Conservation (phyloP, 225 moss, liverwort and hornwort genomes). For the Antitrichia curtipendula region DNA sequence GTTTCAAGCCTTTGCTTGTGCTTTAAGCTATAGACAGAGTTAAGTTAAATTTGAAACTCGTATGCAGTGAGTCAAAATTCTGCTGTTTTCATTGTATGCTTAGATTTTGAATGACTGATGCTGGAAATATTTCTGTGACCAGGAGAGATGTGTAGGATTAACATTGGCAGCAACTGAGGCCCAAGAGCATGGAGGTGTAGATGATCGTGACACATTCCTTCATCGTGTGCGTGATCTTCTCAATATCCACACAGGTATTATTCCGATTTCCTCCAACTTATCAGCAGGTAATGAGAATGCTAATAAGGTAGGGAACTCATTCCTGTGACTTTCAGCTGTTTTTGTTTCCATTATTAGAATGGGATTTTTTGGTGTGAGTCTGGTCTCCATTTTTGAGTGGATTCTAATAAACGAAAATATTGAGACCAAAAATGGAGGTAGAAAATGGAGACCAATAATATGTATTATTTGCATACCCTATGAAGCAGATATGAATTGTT, state of each 20-base stretch:
- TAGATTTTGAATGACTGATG: not conserved
- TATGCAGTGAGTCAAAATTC: not conserved
- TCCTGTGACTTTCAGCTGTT: not conserved
- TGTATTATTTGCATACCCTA: not conserved
- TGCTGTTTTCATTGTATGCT: not conserved
- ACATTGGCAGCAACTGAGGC: conserved; percentile 63
- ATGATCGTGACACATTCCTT: conserved; percentile 95
- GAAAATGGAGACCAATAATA: not conserved
- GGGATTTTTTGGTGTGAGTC: not conserved
- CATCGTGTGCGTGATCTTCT: conserved; percentile 93
- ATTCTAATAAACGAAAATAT: not conserved
- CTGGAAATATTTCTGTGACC: not conserved
- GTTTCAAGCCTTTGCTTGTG: not conserved
- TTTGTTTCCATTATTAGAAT: not conserved
- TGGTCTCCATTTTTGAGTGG: too few relatives aligned
- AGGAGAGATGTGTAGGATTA: conserved; percentile 71
- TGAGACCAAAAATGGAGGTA: not conserved
- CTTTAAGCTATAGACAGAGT: not conserved
- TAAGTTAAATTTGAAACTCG: not conserved
- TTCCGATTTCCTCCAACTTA: not conserved
- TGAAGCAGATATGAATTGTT: not conserved
- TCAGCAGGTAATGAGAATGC: not conserved
- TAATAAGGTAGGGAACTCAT: not conserved
- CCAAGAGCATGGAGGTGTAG: conserved; percentile 94
- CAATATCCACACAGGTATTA: conserved; percentile 64